Evolutionary conservation across 2,329 filamentous ascomycete genomes (phyloP).

Genomic region (Purpureocillium takamizusanense): DNA sequence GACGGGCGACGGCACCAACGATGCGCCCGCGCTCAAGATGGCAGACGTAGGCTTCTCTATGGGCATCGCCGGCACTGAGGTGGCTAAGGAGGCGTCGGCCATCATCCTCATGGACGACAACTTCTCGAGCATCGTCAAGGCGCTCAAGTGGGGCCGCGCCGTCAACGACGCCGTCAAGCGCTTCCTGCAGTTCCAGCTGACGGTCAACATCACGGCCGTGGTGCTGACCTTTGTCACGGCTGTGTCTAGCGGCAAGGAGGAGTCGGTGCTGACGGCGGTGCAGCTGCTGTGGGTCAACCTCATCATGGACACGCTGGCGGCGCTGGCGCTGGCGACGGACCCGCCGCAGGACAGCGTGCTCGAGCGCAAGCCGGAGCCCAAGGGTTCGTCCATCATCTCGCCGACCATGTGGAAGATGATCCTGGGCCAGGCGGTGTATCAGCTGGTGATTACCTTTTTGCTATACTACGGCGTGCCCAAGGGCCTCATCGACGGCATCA

Average conservation of each 20-base stretch:
- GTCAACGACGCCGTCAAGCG: conserved; percentile 73
- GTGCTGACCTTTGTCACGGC: conserved; percentile 80
- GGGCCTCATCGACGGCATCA: conserved; percentile 30
- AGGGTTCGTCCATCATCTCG: conserved; percentile 60
- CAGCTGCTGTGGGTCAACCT: conserved; percentile 94
- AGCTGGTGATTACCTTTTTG: conserved; percentile 70
- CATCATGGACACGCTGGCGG: conserved; percentile 95
- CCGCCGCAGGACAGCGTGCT: conserved; percentile 77
- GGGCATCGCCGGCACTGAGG: conserved; percentile 76
- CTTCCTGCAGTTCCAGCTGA: conserved; percentile 69
- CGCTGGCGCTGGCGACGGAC: conserved; percentile 80
- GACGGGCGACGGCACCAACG: conserved; percentile 77
- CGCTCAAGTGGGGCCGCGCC: conserved; percentile 70
- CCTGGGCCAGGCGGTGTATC: conserved; percentile 82
- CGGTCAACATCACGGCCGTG: conserved; percentile 88
- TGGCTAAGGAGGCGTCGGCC: conserved; percentile 76
- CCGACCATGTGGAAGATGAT: conserved; percentile 99
- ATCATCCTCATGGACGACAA: conserved; percentile 87
- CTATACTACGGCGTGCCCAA: conserved; percentile 65
- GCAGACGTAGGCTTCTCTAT: conserved; percentile 81
- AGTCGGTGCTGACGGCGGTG: conserved; percentile 75
- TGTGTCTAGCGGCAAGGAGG: conserved; percentile 58
- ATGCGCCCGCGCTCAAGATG: conserved; percentile 71
- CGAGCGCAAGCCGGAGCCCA: conserved; percentile 60
- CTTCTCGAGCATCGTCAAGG: conserved; percentile 79